Conservation (phyloP, 495 filamentous ascomycete genomes). For the Clohesyomyces aquaticus region DNA sequence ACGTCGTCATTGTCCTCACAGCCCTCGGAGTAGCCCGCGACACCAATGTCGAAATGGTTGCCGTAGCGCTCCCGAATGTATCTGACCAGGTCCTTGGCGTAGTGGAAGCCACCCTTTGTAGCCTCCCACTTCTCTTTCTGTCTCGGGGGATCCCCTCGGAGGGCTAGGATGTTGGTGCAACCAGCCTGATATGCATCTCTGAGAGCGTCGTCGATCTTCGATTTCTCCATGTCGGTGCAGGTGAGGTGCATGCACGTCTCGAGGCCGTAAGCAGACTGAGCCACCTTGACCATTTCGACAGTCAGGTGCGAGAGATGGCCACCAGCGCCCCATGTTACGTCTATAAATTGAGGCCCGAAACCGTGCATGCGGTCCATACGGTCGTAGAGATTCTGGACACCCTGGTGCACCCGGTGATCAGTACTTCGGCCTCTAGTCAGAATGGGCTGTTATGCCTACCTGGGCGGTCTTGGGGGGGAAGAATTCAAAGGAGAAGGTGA, state of each 20-base stretch:
- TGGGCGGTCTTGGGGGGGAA: constrained; percentile 99
- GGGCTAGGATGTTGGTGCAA: constrained; percentile 95
- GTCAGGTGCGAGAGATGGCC: constrained; percentile 89
- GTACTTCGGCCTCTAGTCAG: background rate
- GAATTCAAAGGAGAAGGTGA: constrained; percentile 98
- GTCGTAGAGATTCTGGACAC: constrained; percentile 99
- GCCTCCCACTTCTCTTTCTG: constrained; percentile 94
- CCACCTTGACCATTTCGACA: constrained; percentile 95
- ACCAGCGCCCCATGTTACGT: constrained; percentile 98
- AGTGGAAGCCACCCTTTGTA: constrained; percentile 80
- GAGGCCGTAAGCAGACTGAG: constrained; percentile 93
- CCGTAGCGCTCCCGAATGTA: constrained; percentile 90
- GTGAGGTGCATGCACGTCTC: constrained; percentile 99
- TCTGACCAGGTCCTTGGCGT: constrained; percentile 90
- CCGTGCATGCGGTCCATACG: constrained; percentile 99
- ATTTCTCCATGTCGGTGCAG: constrained; percentile 94
- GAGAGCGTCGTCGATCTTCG: constrained; percentile 87
- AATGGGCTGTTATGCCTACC: constrained; percentile 42
- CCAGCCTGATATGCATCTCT: constrained; percentile 89
- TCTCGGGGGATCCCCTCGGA: constrained; percentile 92
- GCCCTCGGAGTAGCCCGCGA: constrained; percentile 96
- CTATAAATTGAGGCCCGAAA: constrained; percentile 91
- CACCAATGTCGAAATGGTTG: constrained; percentile 96
- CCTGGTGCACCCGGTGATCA: constrained; percentile 53
- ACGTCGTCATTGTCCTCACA: constrained; percentile 88